phyloP scores from a whole-genome alignment of 176 grass and related monocot genomes.

The Aegilops tauschii region DNA sequence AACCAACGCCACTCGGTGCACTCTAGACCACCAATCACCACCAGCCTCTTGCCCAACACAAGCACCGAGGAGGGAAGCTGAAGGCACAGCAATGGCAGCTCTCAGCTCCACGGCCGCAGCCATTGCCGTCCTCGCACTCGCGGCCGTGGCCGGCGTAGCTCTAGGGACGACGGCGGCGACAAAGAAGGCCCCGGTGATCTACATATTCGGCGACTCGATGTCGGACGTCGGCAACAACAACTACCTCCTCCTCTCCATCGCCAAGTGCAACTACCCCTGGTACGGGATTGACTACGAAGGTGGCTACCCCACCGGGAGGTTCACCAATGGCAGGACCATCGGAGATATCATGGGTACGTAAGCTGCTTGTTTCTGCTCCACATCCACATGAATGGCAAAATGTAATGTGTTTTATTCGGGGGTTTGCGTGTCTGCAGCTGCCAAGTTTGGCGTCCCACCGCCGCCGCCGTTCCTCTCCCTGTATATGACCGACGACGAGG shows the following conservation, averaged over 20 bases:
- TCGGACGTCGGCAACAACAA: constrained; percentile 97
- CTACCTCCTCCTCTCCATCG: constrained; percentile 71
- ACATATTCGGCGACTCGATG: constrained; percentile 91
- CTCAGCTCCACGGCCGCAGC: neutral
- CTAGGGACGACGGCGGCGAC: neutral
- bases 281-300: constrained; percentile 77
- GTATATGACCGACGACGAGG: constrained; percentile 67
- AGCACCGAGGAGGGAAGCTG: neutral
- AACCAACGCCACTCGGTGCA: neutral
- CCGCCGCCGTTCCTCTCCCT: constrained; percentile 74
- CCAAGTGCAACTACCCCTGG: constrained; percentile 90
- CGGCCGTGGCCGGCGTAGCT: neutral
- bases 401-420: neutral
- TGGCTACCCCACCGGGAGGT: constrained; percentile 70
- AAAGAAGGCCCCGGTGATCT: constrained; percentile 46
- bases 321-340: constrained; percentile 92
- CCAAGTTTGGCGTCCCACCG: constrained; percentile 66
- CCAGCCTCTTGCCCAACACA: neutral
- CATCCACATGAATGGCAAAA: neutral
- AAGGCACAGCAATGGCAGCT: constrained; percentile 43
- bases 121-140: constrained; percentile 23
- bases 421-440: constrained; percentile 42
- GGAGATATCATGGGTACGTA: constrained; percentile 82
- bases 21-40: neutral
- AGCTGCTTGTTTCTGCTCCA: neutral